These are phyloP conservation scores for Fragaria iinumae DNA, from an alignment of 306 rosid species.

Conservation along the genomic window DNA sequence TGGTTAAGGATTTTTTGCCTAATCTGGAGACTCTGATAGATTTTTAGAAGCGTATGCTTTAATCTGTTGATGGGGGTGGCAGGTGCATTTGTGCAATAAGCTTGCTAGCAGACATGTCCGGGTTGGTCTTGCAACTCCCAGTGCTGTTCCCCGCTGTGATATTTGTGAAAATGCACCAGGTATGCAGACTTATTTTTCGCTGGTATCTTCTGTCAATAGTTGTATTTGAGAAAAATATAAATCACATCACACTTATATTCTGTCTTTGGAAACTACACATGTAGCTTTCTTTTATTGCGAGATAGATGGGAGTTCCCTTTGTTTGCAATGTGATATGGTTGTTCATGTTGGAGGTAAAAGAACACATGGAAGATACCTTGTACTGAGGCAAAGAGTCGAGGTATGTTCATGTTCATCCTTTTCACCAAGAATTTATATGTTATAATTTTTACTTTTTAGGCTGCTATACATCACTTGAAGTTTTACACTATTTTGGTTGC, in stretches of 20 bases:
- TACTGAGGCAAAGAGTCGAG: constrained; percentile 92
- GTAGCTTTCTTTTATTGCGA: constrained; percentile 98
- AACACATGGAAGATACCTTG: constrained; percentile 95
- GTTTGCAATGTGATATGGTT: constrained; percentile 93
- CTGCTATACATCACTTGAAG: neutral
- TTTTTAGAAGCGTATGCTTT: constrained; percentile 12
- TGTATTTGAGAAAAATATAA: neutral
- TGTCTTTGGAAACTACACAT: constrained; percentile 33
- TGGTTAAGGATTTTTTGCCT: neutral
- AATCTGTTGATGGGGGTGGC: constrained; percentile 27
- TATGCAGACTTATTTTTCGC: constrained; percentile 19
- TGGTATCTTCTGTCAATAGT: constrained; percentile 4
- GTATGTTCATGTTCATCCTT: constrained; percentile 47
- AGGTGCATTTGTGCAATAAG: constrained; percentile 98
- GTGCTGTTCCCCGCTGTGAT: constrained; percentile 87
- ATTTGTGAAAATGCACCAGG: constrained; percentile 99
- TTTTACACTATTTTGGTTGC: constrained; percentile 26
- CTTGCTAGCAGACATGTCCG: constrained; percentile 94
- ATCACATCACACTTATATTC: constrained; percentile 24
- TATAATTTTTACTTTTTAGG: neutral
- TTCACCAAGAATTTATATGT: neutral
- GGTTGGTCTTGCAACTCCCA: constrained; percentile 95
- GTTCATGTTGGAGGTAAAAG: constrained; percentile 99
- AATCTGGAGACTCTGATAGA: constrained; percentile 9
- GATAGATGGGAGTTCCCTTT: constrained; percentile 89